Evolutionary conservation across 2,329 filamentous ascomycete genomes (phyloP).

Genomic region (Venturia effusa): DNA sequence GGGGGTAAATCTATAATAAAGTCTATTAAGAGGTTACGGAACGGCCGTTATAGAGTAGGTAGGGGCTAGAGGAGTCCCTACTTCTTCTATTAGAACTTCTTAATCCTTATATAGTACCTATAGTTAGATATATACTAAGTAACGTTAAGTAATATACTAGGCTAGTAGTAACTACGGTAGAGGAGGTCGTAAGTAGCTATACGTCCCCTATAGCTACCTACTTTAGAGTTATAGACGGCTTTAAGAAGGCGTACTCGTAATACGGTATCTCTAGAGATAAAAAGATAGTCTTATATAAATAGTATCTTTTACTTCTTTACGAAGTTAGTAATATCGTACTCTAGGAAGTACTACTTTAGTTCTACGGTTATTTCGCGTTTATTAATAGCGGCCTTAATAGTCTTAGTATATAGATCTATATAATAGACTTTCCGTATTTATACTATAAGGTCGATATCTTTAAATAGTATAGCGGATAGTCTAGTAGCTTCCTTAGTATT

Average conservation of each 20-base stretch:
- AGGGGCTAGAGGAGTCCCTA: neutral
- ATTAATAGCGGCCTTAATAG: neutral
- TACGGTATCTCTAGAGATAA: no score
- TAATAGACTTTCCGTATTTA: neutral
- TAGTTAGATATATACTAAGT: neutral
- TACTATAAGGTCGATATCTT: neutral
- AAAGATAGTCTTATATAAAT: no score
- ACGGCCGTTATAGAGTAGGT: neutral
- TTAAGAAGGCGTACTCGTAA: no score
- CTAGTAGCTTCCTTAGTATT: no score
- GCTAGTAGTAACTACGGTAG: neutral
- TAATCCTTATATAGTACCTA: no score
- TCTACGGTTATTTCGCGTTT: neutral
- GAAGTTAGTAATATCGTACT: neutral
- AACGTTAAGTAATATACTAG: neutral
- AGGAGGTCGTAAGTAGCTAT: neutral
- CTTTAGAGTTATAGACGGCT: no score
- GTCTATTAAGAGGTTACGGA: neutral
- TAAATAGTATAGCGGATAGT: neutral
- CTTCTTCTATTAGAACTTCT: neutral
- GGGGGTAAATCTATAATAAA: no score
- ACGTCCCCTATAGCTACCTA: no score
- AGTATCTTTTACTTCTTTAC: no score
- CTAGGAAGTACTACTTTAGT: neutral
- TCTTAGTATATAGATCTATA: neutral